These are phyloP conservation scores for Sarocladiaceae sp. DNA, from an alignment of 2,329 filamentous ascomycete genomes.

Conservation along the genomic window DNA sequence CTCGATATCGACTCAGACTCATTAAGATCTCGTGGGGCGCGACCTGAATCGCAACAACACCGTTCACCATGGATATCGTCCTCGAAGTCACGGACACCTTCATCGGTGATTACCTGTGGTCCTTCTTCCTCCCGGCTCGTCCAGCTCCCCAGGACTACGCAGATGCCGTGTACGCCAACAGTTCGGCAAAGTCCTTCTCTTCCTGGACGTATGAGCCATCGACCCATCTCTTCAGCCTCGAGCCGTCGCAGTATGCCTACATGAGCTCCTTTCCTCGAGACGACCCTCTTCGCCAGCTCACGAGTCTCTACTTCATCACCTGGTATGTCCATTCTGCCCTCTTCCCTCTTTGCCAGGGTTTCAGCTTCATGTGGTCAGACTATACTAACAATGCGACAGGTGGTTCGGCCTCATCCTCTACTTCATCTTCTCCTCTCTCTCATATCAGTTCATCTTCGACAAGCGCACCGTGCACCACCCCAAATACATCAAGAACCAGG, in stretches of 20 bases:
- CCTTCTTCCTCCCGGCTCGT: constrained; percentile 58
- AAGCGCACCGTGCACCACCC: constrained; percentile 84
- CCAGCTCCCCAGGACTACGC: constrained; percentile 47
- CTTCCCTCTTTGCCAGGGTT: neutral
- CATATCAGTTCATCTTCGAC: constrained; percentile 86
- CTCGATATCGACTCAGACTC: neutral
- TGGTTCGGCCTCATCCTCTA: constrained; percentile 80
- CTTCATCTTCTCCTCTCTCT: constrained; percentile 75
- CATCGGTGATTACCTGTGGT: constrained; percentile 73
- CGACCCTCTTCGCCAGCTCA: constrained; percentile 65
- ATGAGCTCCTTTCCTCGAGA: constrained; percentile 72
- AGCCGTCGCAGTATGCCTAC: constrained; percentile 71
- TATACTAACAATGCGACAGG: constrained; percentile 44
- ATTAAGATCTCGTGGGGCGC: constrained; percentile 1
- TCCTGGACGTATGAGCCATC: constrained; percentile 67
- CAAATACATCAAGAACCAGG: constrained; percentile 92
- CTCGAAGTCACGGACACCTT: constrained; percentile 81
- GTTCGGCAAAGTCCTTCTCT: constrained; percentile 51
- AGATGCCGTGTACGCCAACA: constrained; percentile 34
- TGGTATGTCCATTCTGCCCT: constrained; percentile 53
- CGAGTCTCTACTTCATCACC: constrained; percentile 76
- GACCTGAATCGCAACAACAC: constrained; percentile 6
- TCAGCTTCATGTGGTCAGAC: too few relatives aligned
- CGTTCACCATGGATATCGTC: constrained; percentile 74
- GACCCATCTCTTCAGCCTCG: constrained; percentile 60